Percentiles rank a stretch among this genome's conserved stretches.
Evolutionary conservation across 805 yeast genomes (phyloP).

Genomic region (Starmerella stellata): DNA sequence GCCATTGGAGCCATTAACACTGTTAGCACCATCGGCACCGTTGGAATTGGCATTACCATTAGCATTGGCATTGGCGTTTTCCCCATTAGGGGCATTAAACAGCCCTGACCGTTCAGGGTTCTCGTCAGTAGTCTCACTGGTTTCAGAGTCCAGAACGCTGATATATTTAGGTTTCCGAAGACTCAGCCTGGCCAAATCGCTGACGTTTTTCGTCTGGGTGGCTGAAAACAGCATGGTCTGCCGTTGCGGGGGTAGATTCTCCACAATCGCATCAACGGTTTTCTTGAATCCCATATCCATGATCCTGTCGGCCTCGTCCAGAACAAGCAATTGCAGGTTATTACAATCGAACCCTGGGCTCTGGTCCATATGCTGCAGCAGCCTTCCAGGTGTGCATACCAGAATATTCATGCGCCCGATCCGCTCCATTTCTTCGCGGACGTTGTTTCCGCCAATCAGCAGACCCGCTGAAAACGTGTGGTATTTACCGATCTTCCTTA

Average conservation of each 20-base stretch:
- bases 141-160: constrained; percentile 27
- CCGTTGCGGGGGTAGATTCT: constrained; percentile 58
- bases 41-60: too few relatives aligned
- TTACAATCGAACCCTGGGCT: constrained; percentile 60
- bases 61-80: constrained; percentile 8
- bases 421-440: constrained; percentile 62
- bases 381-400: constrained; percentile 82
- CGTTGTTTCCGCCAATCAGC: constrained; percentile 87
- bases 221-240: constrained; percentile 79
- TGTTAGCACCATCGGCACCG: too few relatives aligned
- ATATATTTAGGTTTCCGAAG: constrained; percentile 45
- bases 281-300: constrained; percentile 83
- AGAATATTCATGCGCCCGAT: constrained; percentile 61
- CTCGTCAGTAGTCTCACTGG: not conserved
- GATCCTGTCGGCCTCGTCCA: constrained; percentile 87
- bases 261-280: constrained; percentile 62
- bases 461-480: constrained; percentile 71
- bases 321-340: constrained; percentile 57
- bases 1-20: not conserved
- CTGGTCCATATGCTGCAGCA: constrained; percentile 80
- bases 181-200: constrained; percentile 66
- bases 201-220: constrained; percentile 68
- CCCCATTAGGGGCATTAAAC: too few relatives aligned
- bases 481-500: constrained; percentile 60
- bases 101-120: too few relatives aligned